phyloP scores from a whole-genome alignment of 1,284 basidiomycete genomes.

The Cystobasidium pallidum region DNA sequence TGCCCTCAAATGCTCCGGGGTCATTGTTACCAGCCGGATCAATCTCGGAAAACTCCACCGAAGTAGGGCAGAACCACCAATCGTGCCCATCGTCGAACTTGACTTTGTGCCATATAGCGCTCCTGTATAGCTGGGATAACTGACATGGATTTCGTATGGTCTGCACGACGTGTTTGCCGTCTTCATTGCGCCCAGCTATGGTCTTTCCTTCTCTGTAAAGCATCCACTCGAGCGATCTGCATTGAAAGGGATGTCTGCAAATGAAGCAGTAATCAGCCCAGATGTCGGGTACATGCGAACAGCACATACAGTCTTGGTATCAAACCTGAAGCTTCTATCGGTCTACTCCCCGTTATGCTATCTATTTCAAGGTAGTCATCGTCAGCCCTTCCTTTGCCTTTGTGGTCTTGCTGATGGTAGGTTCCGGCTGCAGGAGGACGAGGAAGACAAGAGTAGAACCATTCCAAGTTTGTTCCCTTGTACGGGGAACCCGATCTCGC shows the following conservation, averaged over 20 bases:
- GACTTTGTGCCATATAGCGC: conserved; percentile 47
- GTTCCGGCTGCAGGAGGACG: conserved; percentile 17
- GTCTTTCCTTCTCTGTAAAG: conserved; percentile 49
- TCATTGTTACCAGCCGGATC: conserved; percentile 1
- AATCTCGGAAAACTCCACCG: neutral
- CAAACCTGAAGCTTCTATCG: conserved; percentile 2
- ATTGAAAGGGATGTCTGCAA: conserved; percentile 51
- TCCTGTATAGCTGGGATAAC: conserved; percentile 7
- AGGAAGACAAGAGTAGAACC: conserved; percentile 36
- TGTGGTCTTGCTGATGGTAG: conserved; percentile 12
- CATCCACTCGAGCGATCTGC: conserved; percentile 50
- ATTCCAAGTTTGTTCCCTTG: conserved; percentile 19
- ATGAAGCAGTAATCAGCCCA: too few species aligned
- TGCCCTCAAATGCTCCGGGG: neutral
- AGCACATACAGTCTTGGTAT: neutral
- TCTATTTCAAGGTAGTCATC: conserved; percentile 27
- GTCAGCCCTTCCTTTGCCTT: conserved; percentile 49
- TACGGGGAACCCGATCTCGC: neutral
- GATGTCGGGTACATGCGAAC: neutral
- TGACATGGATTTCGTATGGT: conserved; percentile 31
- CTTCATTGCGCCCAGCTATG: conserved; percentile 5
- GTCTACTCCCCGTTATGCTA: neutral
- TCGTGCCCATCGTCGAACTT: conserved; percentile 24
- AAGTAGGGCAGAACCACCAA: conserved; percentile 34
- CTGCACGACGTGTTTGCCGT: conserved; percentile 24